Evolutionary conservation across 805 yeast species (phyloP).

Genomic region (Nakazawaea anatomiae): DNA sequence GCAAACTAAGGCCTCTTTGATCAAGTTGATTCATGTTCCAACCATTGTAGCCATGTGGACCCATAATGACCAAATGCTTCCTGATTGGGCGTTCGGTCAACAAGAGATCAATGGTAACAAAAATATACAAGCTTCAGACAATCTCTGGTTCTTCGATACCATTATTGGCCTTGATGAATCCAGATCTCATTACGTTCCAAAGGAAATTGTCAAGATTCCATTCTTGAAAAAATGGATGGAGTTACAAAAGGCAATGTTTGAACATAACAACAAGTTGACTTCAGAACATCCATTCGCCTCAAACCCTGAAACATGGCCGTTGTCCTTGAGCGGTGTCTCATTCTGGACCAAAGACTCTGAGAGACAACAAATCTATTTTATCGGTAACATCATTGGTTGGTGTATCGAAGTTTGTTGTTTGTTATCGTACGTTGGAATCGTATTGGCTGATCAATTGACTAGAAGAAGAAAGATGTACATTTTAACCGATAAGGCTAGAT

Average conservation of each 20-base stretch:
- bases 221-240: constrained; percentile 88
- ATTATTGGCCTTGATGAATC: constrained; percentile 60
- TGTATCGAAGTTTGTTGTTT: constrained; percentile 71
- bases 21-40: constrained; percentile 75
- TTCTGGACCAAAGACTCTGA: constrained; percentile 80
- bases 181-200: constrained; percentile 62
- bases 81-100: constrained; percentile 93
- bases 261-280: constrained; percentile 81
- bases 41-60: constrained; percentile 95
- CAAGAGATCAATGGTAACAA: constrained; percentile 96
- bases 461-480: constrained; percentile 63
- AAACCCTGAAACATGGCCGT: constrained; percentile 88
- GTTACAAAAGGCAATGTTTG: constrained; percentile 82
- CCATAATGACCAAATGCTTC: constrained; percentile 73
- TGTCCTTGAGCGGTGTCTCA: constrained; percentile 83
- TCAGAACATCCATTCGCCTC: constrained; percentile 95
- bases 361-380: constrained; percentile 76
- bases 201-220: constrained; percentile 53
- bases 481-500: constrained; percentile 55
- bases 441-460: constrained; percentile 71
- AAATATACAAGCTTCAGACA: constrained; percentile 58
- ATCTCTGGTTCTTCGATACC: constrained; percentile 71
- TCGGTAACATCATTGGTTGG: constrained; percentile 90
- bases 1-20: constrained; percentile 63
- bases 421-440: constrained; percentile 55